These are phyloP conservation scores for Phytophthora fragariaefolia DNA, from an alignment of 352 stramenopile genomes.

Conservation along the genomic window DNA sequence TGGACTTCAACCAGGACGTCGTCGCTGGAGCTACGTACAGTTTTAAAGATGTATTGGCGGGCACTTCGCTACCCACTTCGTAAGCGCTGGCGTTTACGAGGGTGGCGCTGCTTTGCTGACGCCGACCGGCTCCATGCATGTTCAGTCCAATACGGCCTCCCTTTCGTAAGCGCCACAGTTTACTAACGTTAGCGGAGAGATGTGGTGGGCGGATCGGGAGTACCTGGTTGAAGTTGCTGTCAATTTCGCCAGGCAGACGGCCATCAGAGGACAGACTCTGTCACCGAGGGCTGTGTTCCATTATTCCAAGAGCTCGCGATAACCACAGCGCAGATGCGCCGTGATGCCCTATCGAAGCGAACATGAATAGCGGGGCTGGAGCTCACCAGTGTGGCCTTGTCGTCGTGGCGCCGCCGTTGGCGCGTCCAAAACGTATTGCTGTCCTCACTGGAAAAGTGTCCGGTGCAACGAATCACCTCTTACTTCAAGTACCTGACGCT, in stretches of 20 bases:
- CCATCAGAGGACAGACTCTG: not conserved
- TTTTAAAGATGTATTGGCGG: no score
- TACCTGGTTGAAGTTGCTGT: slow-evolving; percentile 26
- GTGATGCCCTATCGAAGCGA: no score
- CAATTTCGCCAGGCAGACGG: slow-evolving; percentile 9
- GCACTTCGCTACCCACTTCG: no score
- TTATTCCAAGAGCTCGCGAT: no score
- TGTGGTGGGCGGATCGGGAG: not conserved
- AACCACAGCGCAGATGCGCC: no score
- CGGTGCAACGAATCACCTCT: not conserved
- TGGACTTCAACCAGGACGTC: slow-evolving; percentile 15
- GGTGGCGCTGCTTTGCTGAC: slow-evolving; percentile 1
- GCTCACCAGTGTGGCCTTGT: not conserved
- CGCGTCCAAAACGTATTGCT: not conserved
- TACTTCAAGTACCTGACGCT: slow-evolving; percentile 6
- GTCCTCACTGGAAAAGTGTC: not conserved
- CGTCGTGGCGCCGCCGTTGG: not conserved
- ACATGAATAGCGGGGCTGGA: no score
- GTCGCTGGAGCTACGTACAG: no score
- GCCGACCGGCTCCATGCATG: slow-evolving; percentile 8
- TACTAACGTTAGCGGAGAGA: slow-evolving; percentile 7
- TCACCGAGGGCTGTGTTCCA: no score
- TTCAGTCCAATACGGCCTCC: not conserved
- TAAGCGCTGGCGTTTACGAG: slow-evolving; percentile 28
- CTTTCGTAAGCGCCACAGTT: slow-evolving; percentile 20